Conservation (phyloP, 768 basidiomycete species). For the Podaxis pistillaris region DNA sequence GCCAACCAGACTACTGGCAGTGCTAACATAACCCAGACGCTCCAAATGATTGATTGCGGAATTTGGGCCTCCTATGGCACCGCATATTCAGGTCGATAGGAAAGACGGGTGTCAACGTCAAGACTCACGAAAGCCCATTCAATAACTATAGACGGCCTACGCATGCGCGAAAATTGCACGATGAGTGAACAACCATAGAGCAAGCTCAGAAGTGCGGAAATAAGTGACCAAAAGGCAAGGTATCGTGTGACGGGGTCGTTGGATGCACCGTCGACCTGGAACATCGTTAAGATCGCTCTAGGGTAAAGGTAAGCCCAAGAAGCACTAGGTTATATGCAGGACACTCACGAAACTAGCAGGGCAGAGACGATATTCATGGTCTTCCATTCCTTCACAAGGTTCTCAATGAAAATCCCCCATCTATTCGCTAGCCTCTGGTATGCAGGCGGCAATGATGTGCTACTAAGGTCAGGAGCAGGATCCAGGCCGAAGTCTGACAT, state of each 20-base stretch:
- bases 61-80: slow-evolving; percentile 46
- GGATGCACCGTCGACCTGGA: slow-evolving; percentile 35
- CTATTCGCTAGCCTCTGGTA: slow-evolving; percentile 19
- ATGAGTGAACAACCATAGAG: slow-evolving; percentile 62
- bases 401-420: slow-evolving; percentile 28
- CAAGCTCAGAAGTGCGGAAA: slow-evolving; percentile 60
- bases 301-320: not conserved
- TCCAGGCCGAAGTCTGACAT: not conserved
- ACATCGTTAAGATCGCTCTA: slow-evolving; percentile 30
- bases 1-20: slow-evolving; percentile 62
- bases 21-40: slow-evolving; percentile 64
- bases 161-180: slow-evolving; percentile 62
- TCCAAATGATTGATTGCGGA: slow-evolving; percentile 38
- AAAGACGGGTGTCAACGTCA: not conserved
- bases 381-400: slow-evolving; percentile 28
- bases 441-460: slow-evolving; percentile 15
- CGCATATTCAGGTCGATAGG: not conserved
- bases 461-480: slow-evolving; percentile 3
- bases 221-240: slow-evolving; percentile 50
- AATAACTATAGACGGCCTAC: slow-evolving; percentile 55
- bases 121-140: slow-evolving; percentile 53
- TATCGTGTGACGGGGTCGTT: slow-evolving; percentile 52
- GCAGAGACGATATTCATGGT: slow-evolving; percentile 29
- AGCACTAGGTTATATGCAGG: not conserved
- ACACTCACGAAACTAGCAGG: slow-evolving; percentile 24